phyloP scores from a whole-genome alignment of 345 rosid genomes.

The Mallotus nudiflorus region DNA sequence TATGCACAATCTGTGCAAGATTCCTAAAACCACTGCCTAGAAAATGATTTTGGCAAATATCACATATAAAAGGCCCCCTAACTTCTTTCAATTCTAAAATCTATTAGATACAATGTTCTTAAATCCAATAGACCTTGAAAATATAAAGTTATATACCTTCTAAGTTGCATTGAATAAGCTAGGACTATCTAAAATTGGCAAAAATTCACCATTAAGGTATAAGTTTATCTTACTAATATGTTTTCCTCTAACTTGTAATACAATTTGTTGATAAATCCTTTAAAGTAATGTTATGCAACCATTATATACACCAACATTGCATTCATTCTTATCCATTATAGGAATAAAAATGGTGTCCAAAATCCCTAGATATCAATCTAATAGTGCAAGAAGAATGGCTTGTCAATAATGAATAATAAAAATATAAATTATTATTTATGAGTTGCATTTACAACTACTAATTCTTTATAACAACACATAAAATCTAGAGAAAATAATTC shows the following conservation, averaged over 20 bases:
- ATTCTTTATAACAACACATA: slow-evolving; percentile 47
- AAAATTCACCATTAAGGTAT: background rate
- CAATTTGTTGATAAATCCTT: slow-evolving; percentile 63
- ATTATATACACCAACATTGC: slow-evolving; percentile 68
- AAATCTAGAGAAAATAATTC: slow-evolving; percentile 57
- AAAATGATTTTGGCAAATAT: slow-evolving; percentile 55
- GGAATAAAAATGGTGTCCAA: slow-evolving; percentile 52
- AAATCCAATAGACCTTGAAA: slow-evolving; percentile 66
- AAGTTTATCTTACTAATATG: slow-evolving; percentile 47
- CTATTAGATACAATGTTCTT: slow-evolving; percentile 49
- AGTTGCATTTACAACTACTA: too few species aligned
- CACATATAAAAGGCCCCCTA: slow-evolving; percentile 56
- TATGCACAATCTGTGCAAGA: slow-evolving; percentile 52
- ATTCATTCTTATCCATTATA: slow-evolving; percentile 77
- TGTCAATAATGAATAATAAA: background rate
- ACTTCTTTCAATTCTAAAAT: slow-evolving; percentile 54
- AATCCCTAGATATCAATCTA: slow-evolving; percentile 64
- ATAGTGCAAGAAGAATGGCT: background rate
- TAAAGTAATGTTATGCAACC: slow-evolving; percentile 63
- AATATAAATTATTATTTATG: too few species aligned
- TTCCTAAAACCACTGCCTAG: slow-evolving; percentile 55
- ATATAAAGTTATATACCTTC: too few species aligned
- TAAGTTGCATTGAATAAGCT: too few species aligned
- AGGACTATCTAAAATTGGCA: background rate
- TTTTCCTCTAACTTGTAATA: slow-evolving; percentile 43